Evolutionary conservation across 768 basidiomycete species (phyloP).

Genomic region (Tricholoma saponaceum): DNA sequence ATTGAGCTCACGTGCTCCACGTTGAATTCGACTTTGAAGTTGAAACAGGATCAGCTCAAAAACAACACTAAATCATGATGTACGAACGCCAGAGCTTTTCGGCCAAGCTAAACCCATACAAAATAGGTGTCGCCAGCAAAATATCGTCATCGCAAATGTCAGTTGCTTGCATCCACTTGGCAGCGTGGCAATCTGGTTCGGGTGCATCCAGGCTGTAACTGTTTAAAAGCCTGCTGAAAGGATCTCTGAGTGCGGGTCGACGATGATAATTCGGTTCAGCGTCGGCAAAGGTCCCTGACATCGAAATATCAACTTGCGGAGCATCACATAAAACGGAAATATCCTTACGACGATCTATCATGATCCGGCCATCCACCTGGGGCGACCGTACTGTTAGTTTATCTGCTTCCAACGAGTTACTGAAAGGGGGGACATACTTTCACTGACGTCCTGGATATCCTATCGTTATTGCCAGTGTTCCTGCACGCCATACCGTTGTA

Average conservation of each 20-base stretch:
- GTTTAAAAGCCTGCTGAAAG: conserved; percentile 13
- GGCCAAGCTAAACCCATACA: conserved; percentile 21
- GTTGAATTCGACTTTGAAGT: not conserved
- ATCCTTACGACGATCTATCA: conserved; percentile 11
- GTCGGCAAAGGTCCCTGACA: no score
- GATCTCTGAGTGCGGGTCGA: no score
- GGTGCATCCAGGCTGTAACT: conserved; percentile 15
- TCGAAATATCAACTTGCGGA: no score
- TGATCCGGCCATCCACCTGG: conserved; percentile 21
- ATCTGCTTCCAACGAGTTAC: not conserved
- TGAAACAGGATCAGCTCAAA: not conserved
- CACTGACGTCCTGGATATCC: no score
- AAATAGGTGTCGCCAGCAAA: conserved; percentile 21
- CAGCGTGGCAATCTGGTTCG: no score
- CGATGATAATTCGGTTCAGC: no score
- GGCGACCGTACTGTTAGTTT: not conserved
- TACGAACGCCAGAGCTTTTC: conserved; percentile 24
- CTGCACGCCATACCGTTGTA: no score
- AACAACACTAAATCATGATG: no score
- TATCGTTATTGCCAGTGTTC: not conserved
- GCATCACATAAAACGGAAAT: conserved; percentile 14
- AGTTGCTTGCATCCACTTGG: conserved; percentile 3
- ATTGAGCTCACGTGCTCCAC: conserved; percentile 8
- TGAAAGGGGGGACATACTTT: conserved; percentile 10
- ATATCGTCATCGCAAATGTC: conserved; percentile 20